These are phyloP conservation scores for Zizania latifolia DNA, from an alignment of 176 grass and related monocot species.

Conservation along the genomic window DNA sequence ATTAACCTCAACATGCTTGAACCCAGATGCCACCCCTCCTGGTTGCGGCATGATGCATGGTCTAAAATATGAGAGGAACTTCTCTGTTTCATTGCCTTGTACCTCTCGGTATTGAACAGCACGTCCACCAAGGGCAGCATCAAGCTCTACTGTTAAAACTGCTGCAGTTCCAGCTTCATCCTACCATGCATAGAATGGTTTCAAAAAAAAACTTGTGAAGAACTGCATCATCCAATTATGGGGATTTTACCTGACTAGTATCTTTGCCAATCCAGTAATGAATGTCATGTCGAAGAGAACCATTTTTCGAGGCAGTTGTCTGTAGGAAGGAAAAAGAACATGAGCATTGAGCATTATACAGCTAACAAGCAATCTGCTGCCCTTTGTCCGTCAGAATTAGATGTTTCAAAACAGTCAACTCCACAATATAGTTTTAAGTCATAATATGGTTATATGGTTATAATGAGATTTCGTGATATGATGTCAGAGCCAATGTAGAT, in stretches of 20 bases:
- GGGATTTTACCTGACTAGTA: constrained; percentile 74
- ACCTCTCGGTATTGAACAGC: constrained; percentile 87
- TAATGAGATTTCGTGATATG: not conserved
- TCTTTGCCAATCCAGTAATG: constrained; percentile 99
- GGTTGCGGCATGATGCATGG: constrained; percentile 93
- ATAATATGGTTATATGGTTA: constrained; percentile 9
- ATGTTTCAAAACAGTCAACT: not conserved
- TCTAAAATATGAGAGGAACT: constrained; percentile 86
- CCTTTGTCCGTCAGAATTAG: not conserved
- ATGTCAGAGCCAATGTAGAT: not conserved
- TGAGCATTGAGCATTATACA: not conserved
- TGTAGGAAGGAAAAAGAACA: constrained; percentile 27
- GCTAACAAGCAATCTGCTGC: not conserved
- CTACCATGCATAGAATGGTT: constrained; percentile 28
- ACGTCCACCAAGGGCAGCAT: constrained; percentile 79
- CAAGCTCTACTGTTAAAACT: constrained; percentile 87
- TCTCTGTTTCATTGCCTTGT: constrained; percentile 94
- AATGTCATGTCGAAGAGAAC: constrained; percentile 83
- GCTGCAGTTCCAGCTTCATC: constrained; percentile 92
- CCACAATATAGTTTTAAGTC: constrained; percentile 5
- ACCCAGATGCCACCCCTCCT: constrained; percentile 79
- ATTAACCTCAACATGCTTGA: constrained; percentile 75
- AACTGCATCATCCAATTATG: constrained; percentile 16
- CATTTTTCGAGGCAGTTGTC: constrained; percentile 80
- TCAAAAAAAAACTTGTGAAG: not conserved